Evolutionary conservation across 176 grass and related monocot species (phyloP), one percentile per base, ranked within the genome.

Genomic region (Ensete glaucum): DNA sequence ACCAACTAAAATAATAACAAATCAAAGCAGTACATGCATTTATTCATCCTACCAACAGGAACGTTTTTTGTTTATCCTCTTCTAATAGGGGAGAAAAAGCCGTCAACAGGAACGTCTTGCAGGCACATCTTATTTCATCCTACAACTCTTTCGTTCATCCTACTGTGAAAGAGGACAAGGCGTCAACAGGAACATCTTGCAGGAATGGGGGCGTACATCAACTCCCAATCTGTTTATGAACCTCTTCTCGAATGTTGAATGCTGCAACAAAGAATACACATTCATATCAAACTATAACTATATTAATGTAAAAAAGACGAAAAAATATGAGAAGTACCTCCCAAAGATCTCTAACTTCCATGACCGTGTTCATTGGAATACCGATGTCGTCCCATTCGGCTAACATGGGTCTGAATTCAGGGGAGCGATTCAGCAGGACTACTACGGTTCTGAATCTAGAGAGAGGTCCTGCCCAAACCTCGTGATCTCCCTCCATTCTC

Each of bases 401-500:
- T 0, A 82, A 74, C 50, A 89, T 81, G 15, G 23, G 12, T 25
- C 49, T 62, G 11, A 60, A 53, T 2, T 26, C 13, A 20, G 52
- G 23, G 0, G 82, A 81, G 2, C 83, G 82, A 77, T 96, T 96
- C 17, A 96, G 76, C 53, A 91, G 64, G 76, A 91, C 73, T n/a
- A 96, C 81, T 10, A 87, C 92, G 48, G 69, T 88, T 82, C 79
- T 82, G 16, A 69, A 76, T 43, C 67, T 9, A n/a, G 71, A 76
- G 26, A 96, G 86, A 29, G 50, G 73, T 24, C 83, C 88, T 5
- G 83, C 79, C 92, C 92, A 96, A 17, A 23, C 81, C 94, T 98
- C 90, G 62, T 19, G 77, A 84, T 85, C 89, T 52, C 95, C 95
- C 48, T 93, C 84, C 86, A 82, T 93, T 82, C 87, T 78, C n/a